Evolutionary conservation across 140 eudicot genomes (phyloP), one percentile per base, ranked within the genome.

Genomic region (Senecio squalidus): DNA sequence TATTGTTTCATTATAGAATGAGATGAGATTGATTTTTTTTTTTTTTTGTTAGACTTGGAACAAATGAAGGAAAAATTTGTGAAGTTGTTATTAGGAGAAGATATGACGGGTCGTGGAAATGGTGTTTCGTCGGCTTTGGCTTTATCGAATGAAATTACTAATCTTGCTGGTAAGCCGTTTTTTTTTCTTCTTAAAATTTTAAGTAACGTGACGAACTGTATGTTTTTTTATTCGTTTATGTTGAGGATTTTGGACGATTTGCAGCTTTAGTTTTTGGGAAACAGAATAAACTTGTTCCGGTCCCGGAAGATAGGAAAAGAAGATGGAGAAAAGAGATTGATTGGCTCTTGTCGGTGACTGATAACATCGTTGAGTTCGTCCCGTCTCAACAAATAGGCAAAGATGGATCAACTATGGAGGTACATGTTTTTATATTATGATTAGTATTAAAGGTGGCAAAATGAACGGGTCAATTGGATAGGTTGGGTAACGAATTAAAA

Each of bases 121-220:
- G 97, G 97, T 38, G 90, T 90, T 71, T 90, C 97, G 4, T 80
- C 91, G 9, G 95, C 95, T 72, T 58, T 90, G 72, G 97, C 97
- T 61, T 74, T 90, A 76, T 90, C 95, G 2, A 90, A 90, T 54
- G 98, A 95, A 34, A 83, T 83, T 44, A 91, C 96, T 23, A 86
- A 91, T 77, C 94, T 91, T 66, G 94, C 95, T 31, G 96, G 98
- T 87, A 53, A 33, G 24, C 21, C 15, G 53, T 55, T 33, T 21
- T 21, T 26, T 47, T 29, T 56, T 15, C 28, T 40, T 3, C 17
- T 16, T 30, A 0, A 55, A 20, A 46, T 26, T 9, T 6, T 4
- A 24, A 52, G 15, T 34, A 30, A 17, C 16, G 16, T 48, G 49
- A 48, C 15, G 57, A 9, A 9, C 13, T 36, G 43, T 36, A n/a